phyloP scores from a whole-genome alignment of 108 stramenopile genomes.

The Cyclotella baltica region DNA sequence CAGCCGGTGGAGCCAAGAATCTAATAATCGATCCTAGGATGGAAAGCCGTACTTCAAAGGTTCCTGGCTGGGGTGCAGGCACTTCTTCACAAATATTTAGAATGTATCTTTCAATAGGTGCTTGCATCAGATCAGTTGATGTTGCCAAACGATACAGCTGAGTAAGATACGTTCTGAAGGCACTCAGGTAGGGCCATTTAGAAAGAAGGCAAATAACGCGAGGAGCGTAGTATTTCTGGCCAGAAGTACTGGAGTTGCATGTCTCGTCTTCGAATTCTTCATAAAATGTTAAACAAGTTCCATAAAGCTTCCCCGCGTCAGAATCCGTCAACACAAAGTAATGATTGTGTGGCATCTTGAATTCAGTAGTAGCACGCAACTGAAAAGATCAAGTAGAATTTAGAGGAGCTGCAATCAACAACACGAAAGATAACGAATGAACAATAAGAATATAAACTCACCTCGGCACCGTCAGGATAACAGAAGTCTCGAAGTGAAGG shows the following conservation, averaged over 20 bases:
- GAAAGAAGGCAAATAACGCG: conserved; percentile 91
- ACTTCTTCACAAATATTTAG: conserved; percentile 94
- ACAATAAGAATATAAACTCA: too few species aligned
- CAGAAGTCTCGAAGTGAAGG: conserved; percentile 85
- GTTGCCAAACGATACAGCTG: conserved; percentile 95
- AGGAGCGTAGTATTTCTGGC: conserved; percentile 73
- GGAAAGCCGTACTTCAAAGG: conserved; percentile 84
- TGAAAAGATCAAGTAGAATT: too few species aligned
- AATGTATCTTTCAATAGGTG: conserved; percentile 96
- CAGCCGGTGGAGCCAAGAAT: conserved; percentile 95
- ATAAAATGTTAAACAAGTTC: conserved; percentile 79
- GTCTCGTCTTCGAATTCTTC: conserved; percentile 66
- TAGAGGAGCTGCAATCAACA: too few species aligned
- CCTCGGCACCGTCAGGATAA: conserved; percentile 67
- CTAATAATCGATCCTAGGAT: conserved; percentile 78
- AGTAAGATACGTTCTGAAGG: conserved; percentile 90
- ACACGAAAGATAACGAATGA: too few species aligned
- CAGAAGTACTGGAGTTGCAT: neutral
- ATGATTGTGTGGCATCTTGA: conserved; percentile 79
- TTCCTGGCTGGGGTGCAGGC: conserved; percentile 95
- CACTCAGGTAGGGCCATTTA: conserved; percentile 94
- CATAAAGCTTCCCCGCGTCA: conserved; percentile 82
- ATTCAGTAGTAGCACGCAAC: conserved; percentile 60
- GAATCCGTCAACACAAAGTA: conserved; percentile 88
- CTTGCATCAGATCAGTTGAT: conserved; percentile 82